A percentile compares a stretch with the other conserved stretches of the same genome.
phyloP scores from a whole-genome alignment of 139 green algal genomes.

The Picochlorum sp. region DNA sequence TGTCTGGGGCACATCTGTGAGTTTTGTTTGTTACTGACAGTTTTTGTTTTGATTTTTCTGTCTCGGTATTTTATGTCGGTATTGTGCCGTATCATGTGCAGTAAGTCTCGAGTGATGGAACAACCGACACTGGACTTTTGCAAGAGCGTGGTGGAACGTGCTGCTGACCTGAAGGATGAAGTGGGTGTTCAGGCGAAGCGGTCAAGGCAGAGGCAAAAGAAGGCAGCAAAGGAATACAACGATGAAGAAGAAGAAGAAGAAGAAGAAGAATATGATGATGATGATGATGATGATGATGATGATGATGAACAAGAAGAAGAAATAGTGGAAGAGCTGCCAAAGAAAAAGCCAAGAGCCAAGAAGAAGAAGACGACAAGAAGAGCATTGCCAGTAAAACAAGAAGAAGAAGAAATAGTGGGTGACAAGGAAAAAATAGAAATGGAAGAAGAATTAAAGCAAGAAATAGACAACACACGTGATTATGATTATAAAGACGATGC shows the following conservation, averaged over 20 bases:
- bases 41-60: neutral
- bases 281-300: neutral
- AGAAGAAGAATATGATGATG: neutral
- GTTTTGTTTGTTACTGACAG: neutral
- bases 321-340: too few species aligned
- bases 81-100: slow-evolving; percentile 1
- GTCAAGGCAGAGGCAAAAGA: neutral
- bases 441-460: too few species aligned
- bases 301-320: neutral
- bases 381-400: too few species aligned
- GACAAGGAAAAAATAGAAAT: too few species aligned
- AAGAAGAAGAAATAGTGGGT: too few species aligned
- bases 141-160: slow-evolving; percentile 48
- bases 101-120: slow-evolving; percentile 38
- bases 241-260: neutral
- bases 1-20: slow-evolving; percentile 69
- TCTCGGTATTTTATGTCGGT: neutral
- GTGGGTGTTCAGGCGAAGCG: neutral
- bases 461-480: too few species aligned
- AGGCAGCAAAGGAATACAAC: neutral
- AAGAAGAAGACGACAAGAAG: too few species aligned
- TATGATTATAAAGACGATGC: too few species aligned
- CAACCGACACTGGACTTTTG: slow-evolving; percentile 67
- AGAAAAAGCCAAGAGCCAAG: too few species aligned
- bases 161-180: slow-evolving; percentile 46